Evolutionary conservation across 345 rosid species (phyloP), one percentile per base, ranked within the genome.

Genomic region (Erodium maritimum): DNA sequence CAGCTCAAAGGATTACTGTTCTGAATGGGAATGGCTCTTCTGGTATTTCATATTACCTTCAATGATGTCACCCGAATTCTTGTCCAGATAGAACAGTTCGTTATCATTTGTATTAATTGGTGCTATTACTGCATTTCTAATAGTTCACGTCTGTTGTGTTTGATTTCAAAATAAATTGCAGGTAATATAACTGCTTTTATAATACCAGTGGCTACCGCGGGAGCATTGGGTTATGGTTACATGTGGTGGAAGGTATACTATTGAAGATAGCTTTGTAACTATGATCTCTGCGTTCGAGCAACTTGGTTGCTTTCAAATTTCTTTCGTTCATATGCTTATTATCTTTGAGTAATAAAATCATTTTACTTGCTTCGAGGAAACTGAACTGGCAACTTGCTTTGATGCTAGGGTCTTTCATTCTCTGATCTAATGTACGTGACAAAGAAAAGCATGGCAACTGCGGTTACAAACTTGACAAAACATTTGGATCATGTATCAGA

Each of bases 201-300:
- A 61, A 59, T 84, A 52, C 97, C 96, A 24, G 96, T 84, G 58
- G 95, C 95, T 23, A 69, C 95, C 19, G 17, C 82, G 68, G 97
- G 99, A 62, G 95, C 85, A 19, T 57, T 93, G 77, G 96, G 99
- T 54, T 93, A 93, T 77, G 97, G 95, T 61, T 93, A 93, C 66
- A 87, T 90, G 97, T 90, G 99, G 96, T 93, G 86, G 90, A 93
- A 93, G 96, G 97, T 93, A 74, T 70, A 22, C 54, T 29, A 23
- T 60, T 59, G 18, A 60, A 55, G 37, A 29, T 16, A 24, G 25
- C 4, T 34, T 12, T 25, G 22, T 53, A 46, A 45, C 42, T n/a
- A n/a, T 23, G 17, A 51, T 22, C 19, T 53, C 33, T 57, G 20
- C 60, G 1, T 17, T 13, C 0, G 4, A n/a, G 24, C 33, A 58